Conservation (phyloP, 106 monocot genomes). For the Dactylorhiza incarnata region DNA sequence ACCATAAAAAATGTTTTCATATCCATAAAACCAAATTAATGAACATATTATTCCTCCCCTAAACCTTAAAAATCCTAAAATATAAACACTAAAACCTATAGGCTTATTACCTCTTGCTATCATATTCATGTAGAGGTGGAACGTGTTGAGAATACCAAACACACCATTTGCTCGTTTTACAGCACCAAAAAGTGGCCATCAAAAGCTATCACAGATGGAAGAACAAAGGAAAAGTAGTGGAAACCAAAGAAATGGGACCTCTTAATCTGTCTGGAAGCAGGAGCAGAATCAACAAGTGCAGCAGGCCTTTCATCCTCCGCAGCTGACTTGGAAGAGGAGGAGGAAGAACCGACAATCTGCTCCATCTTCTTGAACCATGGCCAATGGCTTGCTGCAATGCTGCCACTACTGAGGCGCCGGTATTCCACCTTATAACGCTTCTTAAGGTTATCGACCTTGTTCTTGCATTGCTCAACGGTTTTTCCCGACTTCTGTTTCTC, state of each 20-base stretch:
- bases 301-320: slow-evolving; percentile 46
- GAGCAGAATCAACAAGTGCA: slow-evolving; percentile 9
- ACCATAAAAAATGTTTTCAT: too few relatives aligned
- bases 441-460: slow-evolving; percentile 97
- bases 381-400: slow-evolving; percentile 67
- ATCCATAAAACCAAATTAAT: too few relatives aligned
- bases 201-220: background rate
- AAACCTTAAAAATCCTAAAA: too few relatives aligned
- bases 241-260: slow-evolving; percentile 15
- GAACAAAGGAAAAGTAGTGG: background rate
- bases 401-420: slow-evolving; percentile 56
- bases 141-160: too few relatives aligned
- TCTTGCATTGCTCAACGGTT: slow-evolving; percentile 98
- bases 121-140: too few relatives aligned
- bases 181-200: background rate
- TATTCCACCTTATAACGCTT: slow-evolving; percentile 97
- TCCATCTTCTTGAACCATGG: slow-evolving; percentile 98
- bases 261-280: slow-evolving; percentile 33
- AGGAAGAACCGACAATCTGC: slow-evolving; percentile 65
- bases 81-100: too few relatives aligned
- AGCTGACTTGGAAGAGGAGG: slow-evolving; percentile 39
- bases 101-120: too few relatives aligned
- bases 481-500: slow-evolving; percentile 73
- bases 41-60: too few relatives aligned
- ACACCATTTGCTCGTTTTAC: background rate